Evolutionary conservation across 768 basidiomycete genomes (phyloP).

Genomic region (Phlebiopsis gigantea): DNA sequence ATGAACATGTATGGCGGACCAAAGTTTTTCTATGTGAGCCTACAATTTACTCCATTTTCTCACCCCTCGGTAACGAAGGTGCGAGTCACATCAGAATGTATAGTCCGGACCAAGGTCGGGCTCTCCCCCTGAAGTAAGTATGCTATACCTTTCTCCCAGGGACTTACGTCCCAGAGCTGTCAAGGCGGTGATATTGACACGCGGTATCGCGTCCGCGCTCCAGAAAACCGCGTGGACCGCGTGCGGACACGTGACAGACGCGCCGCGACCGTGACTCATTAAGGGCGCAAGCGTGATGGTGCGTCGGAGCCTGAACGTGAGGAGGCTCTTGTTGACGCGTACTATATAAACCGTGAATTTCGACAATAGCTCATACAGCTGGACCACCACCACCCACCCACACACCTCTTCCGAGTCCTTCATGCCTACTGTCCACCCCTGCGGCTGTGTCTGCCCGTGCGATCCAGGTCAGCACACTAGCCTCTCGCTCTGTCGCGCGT

Average conservation of each 20-base stretch:
- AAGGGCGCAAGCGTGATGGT: background rate
- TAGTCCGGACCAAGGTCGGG: no score
- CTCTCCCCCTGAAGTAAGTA: no score
- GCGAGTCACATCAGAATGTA: no score
- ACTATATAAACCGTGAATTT: background rate
- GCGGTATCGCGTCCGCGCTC: background rate
- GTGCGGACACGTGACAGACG: slow-evolving; percentile 5
- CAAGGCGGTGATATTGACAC: background rate
- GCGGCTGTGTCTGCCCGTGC: slow-evolving; percentile 3
- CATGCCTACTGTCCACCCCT: slow-evolving; percentile 2
- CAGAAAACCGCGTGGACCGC: background rate
- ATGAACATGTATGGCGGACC: no score
- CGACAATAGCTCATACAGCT: background rate
- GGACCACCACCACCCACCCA: background rate
- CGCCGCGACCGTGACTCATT: background rate
- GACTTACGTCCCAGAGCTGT: no score
- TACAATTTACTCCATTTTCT: no score
- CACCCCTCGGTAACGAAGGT: no score
- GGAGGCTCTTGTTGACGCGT: background rate
- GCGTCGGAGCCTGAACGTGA: background rate
- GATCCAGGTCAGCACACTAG: background rate
- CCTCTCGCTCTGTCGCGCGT: background rate
- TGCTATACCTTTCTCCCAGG: no score
- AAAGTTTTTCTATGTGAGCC: no score
- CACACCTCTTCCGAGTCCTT: background rate